Conservation (phyloP, 495 filamentous ascomycete species). For the Aspergillus wentii region DNA sequence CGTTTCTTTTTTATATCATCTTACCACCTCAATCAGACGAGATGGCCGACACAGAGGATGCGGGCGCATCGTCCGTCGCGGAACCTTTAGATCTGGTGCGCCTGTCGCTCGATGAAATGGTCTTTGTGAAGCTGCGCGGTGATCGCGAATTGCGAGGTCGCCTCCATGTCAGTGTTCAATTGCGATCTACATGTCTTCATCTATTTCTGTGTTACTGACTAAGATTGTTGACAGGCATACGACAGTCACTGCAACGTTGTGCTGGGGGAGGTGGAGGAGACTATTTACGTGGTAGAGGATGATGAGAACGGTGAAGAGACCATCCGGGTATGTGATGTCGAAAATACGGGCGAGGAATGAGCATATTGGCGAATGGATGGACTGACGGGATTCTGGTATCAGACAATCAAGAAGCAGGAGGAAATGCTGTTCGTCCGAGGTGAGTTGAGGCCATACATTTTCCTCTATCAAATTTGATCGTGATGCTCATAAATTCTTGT, state of each 20-base stretch:
- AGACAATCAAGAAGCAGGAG: slow-evolving; percentile 93
- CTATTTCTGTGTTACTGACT: slow-evolving; percentile 7
- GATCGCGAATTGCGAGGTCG: slow-evolving; percentile 94
- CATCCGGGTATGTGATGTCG: slow-evolving; percentile 51
- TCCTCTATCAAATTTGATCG: background rate
- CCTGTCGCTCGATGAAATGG: slow-evolving; percentile 87
- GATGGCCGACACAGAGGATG: slow-evolving; percentile 74
- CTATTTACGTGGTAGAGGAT: slow-evolving; percentile 80
- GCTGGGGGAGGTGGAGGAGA: slow-evolving; percentile 94
- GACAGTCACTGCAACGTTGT: slow-evolving; percentile 99
- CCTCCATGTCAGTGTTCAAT: slow-evolving; percentile 69
- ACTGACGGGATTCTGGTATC: too few species aligned
- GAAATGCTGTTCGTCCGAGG: slow-evolving; percentile 99
- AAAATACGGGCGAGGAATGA: too few species aligned
- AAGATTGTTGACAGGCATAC: slow-evolving; percentile 66
- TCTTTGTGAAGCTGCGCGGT: slow-evolving; percentile 94
- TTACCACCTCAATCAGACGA: too few species aligned
- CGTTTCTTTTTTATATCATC: too few species aligned
- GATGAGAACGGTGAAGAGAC: slow-evolving; percentile 82
- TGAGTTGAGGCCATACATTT: slow-evolving; percentile 32
- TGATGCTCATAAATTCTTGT: slow-evolving; percentile 2
- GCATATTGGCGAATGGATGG: too few species aligned
- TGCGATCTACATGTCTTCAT: background rate
- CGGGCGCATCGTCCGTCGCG: slow-evolving; percentile 56
- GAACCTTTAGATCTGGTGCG: slow-evolving; percentile 95